Evolutionary conservation across 2,329 filamentous ascomycete genomes (phyloP).

Genomic region (Alternaria gaisen): DNA sequence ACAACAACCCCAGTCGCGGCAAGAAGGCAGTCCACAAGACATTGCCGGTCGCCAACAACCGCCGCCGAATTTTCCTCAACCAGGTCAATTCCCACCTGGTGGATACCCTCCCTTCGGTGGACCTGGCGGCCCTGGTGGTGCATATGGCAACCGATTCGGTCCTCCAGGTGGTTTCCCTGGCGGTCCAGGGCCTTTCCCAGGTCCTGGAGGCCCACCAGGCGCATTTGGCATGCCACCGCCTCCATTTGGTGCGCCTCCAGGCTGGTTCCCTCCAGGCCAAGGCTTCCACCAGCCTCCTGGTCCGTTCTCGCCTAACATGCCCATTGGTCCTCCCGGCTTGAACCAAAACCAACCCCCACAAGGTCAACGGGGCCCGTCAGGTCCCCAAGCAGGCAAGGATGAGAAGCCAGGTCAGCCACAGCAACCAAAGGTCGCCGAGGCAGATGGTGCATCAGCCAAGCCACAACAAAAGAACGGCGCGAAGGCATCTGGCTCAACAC

Average conservation of each 20-base stretch:
- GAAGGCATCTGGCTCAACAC: constrained; percentile 46
- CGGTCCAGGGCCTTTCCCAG: constrained; percentile 58
- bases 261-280: constrained; percentile 82
- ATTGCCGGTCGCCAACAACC: constrained; percentile 46
- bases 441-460: constrained; percentile 56
- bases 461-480: constrained; percentile 64
- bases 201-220: constrained; percentile 44
- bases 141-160: constrained; percentile 56
- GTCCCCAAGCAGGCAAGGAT: constrained; percentile 40
- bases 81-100: constrained; percentile 53
- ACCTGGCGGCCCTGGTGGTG: constrained; percentile 49
- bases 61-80: constrained; percentile 51
- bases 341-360: constrained; percentile 53
- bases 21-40: constrained; percentile 31
- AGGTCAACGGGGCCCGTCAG: constrained; percentile 47
- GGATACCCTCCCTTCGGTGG: constrained; percentile 53
- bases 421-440: constrained; percentile 53
- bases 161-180: constrained; percentile 58
- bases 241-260: constrained; percentile 73
- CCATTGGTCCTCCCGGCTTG: constrained; percentile 64
- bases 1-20: constrained; percentile 39
- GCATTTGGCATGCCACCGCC: constrained; percentile 75
- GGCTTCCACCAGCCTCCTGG: constrained; percentile 76
- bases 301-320: constrained; percentile 68
- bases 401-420: constrained; percentile 34